Evolutionary conservation across 495 filamentous ascomycete genomes (phyloP), one percentile per base, ranked within the genome.

Genomic region (Aspergillus steynii): DNA sequence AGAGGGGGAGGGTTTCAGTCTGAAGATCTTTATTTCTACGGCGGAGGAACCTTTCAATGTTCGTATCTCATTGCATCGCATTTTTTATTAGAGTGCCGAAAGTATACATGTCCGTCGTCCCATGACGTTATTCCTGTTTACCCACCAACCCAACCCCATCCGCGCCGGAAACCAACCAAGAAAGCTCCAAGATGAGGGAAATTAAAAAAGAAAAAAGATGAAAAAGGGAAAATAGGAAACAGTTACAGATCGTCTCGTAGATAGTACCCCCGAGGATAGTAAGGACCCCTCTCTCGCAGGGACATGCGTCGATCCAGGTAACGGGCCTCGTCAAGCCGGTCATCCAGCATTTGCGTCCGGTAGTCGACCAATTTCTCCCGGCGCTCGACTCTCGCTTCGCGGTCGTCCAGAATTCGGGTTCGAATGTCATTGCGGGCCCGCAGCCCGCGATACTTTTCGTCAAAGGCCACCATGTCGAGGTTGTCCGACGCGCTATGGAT

Each of bases 371-470:
- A 46, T 12, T 65, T 65, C 59, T 73, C 72, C 25, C 71, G 68
- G 10, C 56, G 63, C 32, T 68, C 67, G 50, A 75, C 51, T 5
- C 67, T 56, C 27, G 69, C 65, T 53, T 77, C 73, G 26, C 71
- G 71, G 8, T 67, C 42, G 12, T 70, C 66, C 45, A 74, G 65
- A 50, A 76, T 66, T 50, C 67, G 71, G 42, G 59, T 70, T 5
- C 75, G 69, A 25, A 71, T 55, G 9, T 74, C 73, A 54, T 71
- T 64, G 3, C 60, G 58, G 14, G 49, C 46, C 26, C 62, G 60
- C 6, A 48, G 45, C 25, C 58, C 63, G n/a, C 54, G 56, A 31
- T 61, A 45, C 52, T 27, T 50, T 5, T 70, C 68, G n/a, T 63
- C 65, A 25, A 71, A 55, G 26, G 63, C 50, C 12, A 65, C 53